Conservation (phyloP, 1,284 basidiomycete species). For the Neolentinus lepideus region DNA sequence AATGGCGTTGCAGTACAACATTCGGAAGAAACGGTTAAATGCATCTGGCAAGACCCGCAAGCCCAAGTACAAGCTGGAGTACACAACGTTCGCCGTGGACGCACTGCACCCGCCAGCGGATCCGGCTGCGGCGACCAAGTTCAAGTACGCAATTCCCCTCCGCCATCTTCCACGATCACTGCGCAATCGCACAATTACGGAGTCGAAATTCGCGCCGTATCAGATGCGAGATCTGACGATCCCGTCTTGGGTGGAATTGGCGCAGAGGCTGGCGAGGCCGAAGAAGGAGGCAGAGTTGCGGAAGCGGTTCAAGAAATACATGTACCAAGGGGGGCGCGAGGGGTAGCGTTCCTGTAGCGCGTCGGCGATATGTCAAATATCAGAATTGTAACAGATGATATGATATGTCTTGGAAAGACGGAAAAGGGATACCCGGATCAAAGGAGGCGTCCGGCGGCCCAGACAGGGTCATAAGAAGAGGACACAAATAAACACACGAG, state of each 20-base stretch:
- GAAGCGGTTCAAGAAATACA: constrained; percentile 56
- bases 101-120: constrained; percentile 27
- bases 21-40: constrained; percentile 51
- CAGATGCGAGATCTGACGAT: constrained; percentile 72
- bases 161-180: constrained; percentile 55
- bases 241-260: constrained; percentile 68
- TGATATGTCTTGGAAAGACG: not conserved
- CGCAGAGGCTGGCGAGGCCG: constrained; percentile 48
- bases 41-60: constrained; percentile 41
- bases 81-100: constrained; percentile 55
- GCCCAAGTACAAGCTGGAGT: constrained; percentile 73
- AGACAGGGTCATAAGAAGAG: constrained; percentile 1
- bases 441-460: not conserved
- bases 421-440: not conserved
- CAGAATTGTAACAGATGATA: not conserved
- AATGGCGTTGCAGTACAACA: constrained; percentile 53
- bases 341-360: constrained; percentile 12
- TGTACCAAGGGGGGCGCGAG: constrained; percentile 54
- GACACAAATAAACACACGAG: constrained; percentile 10
- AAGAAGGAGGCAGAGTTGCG: constrained; percentile 55
- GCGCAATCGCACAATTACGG: constrained; percentile 30
- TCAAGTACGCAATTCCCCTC: constrained; percentile 54
- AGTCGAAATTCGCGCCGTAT: constrained; percentile 65
- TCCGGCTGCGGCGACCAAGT: constrained; percentile 20
- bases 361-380: not conserved